Base-by-base conservation (phyloP, 1,284 basidiomycete genomes). In the Veloboletus limbatus region DNA sequence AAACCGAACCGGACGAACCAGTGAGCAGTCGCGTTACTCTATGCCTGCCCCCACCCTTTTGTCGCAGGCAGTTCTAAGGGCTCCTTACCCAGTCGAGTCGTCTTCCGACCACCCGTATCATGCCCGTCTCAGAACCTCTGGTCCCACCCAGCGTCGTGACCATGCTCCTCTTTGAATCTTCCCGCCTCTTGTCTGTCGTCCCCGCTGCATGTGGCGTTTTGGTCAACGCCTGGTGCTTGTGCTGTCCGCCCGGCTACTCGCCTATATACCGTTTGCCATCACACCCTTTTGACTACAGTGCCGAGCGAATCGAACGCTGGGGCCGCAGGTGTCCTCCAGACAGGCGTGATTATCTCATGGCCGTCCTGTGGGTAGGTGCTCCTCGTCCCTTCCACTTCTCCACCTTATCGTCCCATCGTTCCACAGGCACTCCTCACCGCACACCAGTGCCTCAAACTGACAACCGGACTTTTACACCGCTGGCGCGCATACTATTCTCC, bases 401-500 rank as follows among this genome's bases (percentile, higher is more conserved):
- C 17, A 22, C 35, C 9, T 41, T 10, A 32, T 46, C 25, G 43
- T 22, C 16, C 33, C 30, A 25, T 16, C 9, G 10, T 17, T 37
- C 24, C 16, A 32, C 53, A 88, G 86, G 76, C 85, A 3, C 70
- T 89, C 20, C 71, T 91, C 8, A 93, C 91, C 14, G 90, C 85
- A 8, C 83, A 83, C 63, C 90, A 93, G 65, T 91, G 88, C 45
- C 78, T 91, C 37, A 72, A 75, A 31, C 72, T 93, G 8, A 88
- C 90, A 5, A 89, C 88, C 0, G 87, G 91, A 17, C 78, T 93
- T 1, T 72, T 92, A 30, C 79, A 79, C 16, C 80, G 90, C 34
- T 93, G 90, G 90, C 75, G 80, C 30, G 75, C 85, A 0, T 92
- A 92, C 67, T 93, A 93, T 57, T 77, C 86, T 0, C 84, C 88